Evolutionary conservation across 768 basidiomycete species (phyloP), one percentile per base, ranked within the genome.

Genomic region (Hygrocybe punicea): DNA sequence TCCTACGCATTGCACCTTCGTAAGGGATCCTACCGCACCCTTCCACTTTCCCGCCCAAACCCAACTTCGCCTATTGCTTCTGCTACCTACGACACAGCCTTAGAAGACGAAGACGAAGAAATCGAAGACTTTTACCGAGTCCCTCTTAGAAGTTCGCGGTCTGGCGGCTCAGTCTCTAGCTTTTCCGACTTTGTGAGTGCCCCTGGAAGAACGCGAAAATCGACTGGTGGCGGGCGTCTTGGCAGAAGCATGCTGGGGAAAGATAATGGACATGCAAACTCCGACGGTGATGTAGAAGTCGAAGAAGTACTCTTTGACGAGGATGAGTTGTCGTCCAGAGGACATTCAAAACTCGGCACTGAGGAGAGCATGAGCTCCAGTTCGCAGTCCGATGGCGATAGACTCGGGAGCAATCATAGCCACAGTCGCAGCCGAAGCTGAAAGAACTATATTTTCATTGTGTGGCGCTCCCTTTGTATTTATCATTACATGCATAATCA

Each of bases 1-100:
- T 98, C 96, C 13, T 98, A 91, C 70, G 94, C 93, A 3, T 78
- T 84, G 2, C 97, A 98, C 70, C 86, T 98, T 53, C 90, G 94
- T 45, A 88, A 88, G 65, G 91, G 93, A 46, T 89, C 91, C 21
- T 98, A 95, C 67, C 89, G 90, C 61, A 77, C 86, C 13, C 84
- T 99, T 44, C 86, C 90, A 11, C 75, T 78, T 51, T 76, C 78
- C 16, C 81, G 81, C 50, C 71, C 78, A 55, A 71, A 71, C 57
- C 67, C 72, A 33, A 52, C 53, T 55, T 70, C 59, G 34, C 70
- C 55, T 57, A 59, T 60, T 37, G 62, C 70, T 40, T 63, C 62
- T 3, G 67, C 71, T 44, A 68, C 75, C 21, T 78, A 81, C 51
- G 71, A 78, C 45, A 60, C 69, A 35, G 65, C 74, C 42, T 60